These are phyloP conservation scores for Zygoascus tannicola DNA, from an alignment of 805 yeast genomes.

Conservation along the genomic window DNA sequence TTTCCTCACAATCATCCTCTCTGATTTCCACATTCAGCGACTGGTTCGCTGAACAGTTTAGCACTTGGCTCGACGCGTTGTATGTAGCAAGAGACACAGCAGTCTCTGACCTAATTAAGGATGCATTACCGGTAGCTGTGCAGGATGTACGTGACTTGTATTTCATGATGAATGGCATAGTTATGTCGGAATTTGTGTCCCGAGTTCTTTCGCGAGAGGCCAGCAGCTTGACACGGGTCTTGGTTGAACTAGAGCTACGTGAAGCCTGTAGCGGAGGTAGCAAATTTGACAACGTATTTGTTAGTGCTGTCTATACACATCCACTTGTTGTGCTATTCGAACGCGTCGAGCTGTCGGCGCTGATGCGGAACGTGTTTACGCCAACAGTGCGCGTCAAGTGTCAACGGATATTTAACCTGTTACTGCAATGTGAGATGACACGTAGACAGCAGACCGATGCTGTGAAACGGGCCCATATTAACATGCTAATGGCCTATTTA, in stretches of 20 bases:
- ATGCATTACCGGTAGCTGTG: background rate
- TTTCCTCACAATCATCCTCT: too few species aligned
- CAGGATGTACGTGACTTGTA: background rate
- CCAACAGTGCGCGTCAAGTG: background rate
- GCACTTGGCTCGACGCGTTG: background rate
- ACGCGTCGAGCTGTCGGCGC: too few species aligned
- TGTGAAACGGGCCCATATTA: background rate
- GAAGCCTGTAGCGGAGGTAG: background rate
- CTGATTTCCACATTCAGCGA: background rate
- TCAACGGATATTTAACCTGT: background rate
- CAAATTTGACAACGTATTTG: background rate
- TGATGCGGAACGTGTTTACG: background rate
- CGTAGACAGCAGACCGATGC: background rate
- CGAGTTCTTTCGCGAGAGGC: background rate
- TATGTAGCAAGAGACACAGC: background rate
- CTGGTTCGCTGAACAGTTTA: background rate
- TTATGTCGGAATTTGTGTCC: background rate
- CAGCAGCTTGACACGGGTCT: background rate
- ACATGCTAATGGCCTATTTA: background rate
- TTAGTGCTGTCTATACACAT: too few species aligned
- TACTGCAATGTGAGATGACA: background rate
- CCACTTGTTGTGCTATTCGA: too few species aligned
- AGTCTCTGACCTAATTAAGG: background rate
- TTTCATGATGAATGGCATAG: slow-evolving; percentile 6
- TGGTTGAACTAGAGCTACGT: background rate